Conservation (phyloP, 208 protist genomes). For the Sergeia podlipaevii region DNA sequence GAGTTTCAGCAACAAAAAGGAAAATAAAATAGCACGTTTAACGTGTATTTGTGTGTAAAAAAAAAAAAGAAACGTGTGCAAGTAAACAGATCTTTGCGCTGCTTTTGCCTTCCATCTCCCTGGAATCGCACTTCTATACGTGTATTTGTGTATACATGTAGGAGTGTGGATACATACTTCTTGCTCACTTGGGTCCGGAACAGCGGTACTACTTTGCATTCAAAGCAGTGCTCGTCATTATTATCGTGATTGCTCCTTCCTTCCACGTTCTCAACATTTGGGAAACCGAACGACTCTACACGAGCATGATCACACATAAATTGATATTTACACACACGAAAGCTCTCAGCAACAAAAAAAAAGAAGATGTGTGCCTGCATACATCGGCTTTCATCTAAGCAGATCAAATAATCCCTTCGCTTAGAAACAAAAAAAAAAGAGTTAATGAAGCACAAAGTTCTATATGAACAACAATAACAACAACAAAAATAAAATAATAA, state of each 20-base stretch:
- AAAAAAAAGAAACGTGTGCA: too few relatives aligned
- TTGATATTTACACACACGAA: background rate
- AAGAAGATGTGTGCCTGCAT: background rate
- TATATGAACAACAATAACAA: conserved; percentile 1
- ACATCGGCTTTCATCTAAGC: too few relatives aligned
- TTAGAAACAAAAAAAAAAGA: conserved; percentile 6
- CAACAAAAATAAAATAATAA: conserved; percentile 18
- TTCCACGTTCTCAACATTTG: background rate
- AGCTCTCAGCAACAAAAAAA: background rate
- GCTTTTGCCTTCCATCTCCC: background rate
- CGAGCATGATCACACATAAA: background rate
- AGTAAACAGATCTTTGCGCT: background rate
- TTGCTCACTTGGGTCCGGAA: too few relatives aligned
- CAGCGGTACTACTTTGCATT: too few relatives aligned
- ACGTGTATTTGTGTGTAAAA: too few relatives aligned
- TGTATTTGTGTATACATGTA: background rate
- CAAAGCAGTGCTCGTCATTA: too few relatives aligned
- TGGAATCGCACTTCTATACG: background rate
- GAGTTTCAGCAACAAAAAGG: too few relatives aligned
- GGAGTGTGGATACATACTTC: too few relatives aligned
- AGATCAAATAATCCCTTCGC: background rate
- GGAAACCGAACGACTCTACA: conserved; percentile 1
- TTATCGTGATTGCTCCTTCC: too few relatives aligned
- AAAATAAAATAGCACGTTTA: too few relatives aligned
- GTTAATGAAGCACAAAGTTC: background rate